Conservation (phyloP, 2,329 filamentous ascomycete genomes). For the Calcarisporium arbuscula region DNA sequence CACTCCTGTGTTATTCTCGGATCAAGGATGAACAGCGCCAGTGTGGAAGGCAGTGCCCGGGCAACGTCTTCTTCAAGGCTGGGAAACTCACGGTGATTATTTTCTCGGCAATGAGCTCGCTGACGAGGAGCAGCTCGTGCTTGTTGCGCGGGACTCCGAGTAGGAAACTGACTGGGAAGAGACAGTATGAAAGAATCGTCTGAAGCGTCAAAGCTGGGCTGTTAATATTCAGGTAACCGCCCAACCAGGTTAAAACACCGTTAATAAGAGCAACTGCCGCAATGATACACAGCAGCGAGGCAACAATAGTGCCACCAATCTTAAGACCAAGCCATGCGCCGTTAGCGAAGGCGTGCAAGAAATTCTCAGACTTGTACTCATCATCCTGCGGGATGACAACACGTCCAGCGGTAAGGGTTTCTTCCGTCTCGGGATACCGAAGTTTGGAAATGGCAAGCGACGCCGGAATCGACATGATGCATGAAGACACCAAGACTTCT, state of each 20-base stretch:
- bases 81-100: conserved; percentile 64
- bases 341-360: conserved; percentile 77
- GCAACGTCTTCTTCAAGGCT: no score
- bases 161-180: conserved; percentile 75
- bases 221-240: conserved; percentile 67
- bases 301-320: conserved; percentile 76
- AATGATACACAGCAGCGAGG: conserved; percentile 77
- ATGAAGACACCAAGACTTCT: conserved; percentile 81
- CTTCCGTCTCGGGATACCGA: conserved; percentile 81
- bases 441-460: conserved; percentile 86
- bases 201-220: conserved; percentile 64
- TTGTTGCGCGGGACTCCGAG: conserved; percentile 64
- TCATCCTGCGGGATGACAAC: conserved; percentile 76
- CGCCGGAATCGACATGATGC: conserved; percentile 92
- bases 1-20: no score
- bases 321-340: conserved; percentile 82
- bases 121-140: conserved; percentile 62
- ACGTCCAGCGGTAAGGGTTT: conserved; percentile 74
- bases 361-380: conserved; percentile 70
- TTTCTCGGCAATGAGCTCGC: conserved; percentile 76
- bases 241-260: conserved; percentile 78
- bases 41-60: no score
- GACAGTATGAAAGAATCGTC: conserved; percentile 68
- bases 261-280: conserved; percentile 69
- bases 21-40: no score